A percentile compares a stretch with the other conserved stretches of the same genome.
Conservation (phyloP, 2,329 filamentous ascomycete genomes). For the Trichoderma afroharzianum region DNA sequence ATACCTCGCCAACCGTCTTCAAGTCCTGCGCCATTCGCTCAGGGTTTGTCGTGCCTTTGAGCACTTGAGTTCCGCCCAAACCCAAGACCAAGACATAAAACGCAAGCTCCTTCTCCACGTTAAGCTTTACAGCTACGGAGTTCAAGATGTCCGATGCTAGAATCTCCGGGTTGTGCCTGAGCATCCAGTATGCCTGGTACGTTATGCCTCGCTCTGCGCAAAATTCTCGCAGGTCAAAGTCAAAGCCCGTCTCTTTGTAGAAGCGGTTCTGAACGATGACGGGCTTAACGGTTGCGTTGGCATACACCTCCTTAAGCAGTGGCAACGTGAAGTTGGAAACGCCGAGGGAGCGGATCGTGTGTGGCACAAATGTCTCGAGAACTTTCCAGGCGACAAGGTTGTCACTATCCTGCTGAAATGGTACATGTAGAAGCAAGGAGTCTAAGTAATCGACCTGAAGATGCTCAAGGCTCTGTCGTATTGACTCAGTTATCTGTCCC, state of each 20-base stretch:
- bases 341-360: not conserved
- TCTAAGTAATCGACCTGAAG: not conserved
- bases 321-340: not conserved
- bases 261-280: not conserved
- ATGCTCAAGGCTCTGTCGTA: not conserved
- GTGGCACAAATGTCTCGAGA: not conserved
- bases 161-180: not conserved
- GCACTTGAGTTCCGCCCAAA: not conserved
- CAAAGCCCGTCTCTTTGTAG: not conserved
- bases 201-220: not conserved
- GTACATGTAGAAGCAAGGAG: not conserved
- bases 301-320: not conserved
- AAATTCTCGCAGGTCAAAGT: not conserved
- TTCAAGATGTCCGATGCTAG: not conserved
- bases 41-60: not conserved
- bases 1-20: not conserved
- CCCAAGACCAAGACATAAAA: not conserved
- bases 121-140: not conserved
- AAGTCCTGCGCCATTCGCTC: not conserved
- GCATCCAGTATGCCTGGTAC: not conserved
- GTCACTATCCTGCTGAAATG: not conserved
- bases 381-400: not conserved
- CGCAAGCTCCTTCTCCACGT: not conserved
- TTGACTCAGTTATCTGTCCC: not conserved
- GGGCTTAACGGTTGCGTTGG: not conserved